Evolutionary conservation across 2,329 filamentous ascomycete genomes (phyloP), one percentile per base, ranked within the genome.

Genomic region (Alternaria sp.): DNA sequence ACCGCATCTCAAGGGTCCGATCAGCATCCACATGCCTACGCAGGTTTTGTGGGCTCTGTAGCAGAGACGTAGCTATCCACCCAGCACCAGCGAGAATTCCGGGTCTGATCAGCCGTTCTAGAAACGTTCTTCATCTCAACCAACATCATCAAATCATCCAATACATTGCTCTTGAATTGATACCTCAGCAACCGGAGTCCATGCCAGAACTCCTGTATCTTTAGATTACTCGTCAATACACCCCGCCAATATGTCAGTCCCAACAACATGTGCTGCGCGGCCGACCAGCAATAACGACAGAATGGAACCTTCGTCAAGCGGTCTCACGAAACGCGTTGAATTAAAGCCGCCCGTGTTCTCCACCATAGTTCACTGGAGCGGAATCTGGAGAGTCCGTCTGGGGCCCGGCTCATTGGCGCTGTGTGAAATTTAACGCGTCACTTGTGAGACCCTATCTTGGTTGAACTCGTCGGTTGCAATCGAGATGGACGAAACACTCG

Each of bases 351-450:
- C 53, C 59, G 53, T 49, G 36, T n/a, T 38, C 52, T 54, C 54
- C 57, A 59, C 61, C 54, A 58, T 57, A 58, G 55, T 60, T 59
- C 53, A 28, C 24, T 28, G 14, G 49, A 64, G 26, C 41, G 51
- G 43, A 26, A 43, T 32, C 41, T 51, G 38, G 47, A 43, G 53
- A 49, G 42, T 58, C 41, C 30, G 24, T 46, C 28, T 39, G 20
- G 28, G n/a, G 20, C 48, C 48, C 44, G 48, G 44, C 32, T 62
- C 43, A 44, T 43, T 55, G 54, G 61, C 51, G 49, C 57, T 51
- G 26, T 30, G 30, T 51, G 28, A 38, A 59, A 39, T 59, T 41
- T 47, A 54, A 59, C 12, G 38, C 43, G 49, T 64, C 59, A 47
- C 36, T 51, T 48, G 36, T 41, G 36, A 47, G 51, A 47, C 41